phyloP scores from a whole-genome alignment of 345 rosid species.

The Cardamine occulta region DNA sequence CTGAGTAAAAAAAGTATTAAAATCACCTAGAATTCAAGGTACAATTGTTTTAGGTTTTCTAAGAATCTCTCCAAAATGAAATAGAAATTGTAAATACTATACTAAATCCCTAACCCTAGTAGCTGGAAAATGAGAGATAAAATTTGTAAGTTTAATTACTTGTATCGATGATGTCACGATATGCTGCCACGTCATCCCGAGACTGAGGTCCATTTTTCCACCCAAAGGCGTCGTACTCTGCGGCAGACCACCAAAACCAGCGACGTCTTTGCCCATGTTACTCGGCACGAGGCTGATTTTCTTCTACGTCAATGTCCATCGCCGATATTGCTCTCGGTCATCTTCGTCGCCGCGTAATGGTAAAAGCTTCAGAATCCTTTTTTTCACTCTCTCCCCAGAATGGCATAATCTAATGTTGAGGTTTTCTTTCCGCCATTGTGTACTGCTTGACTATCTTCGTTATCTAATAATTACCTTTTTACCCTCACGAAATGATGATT shows the following conservation, averaged over 20 bases:
- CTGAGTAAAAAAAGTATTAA: not conserved
- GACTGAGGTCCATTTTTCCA: conserved; percentile 97
- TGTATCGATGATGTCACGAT: conserved; percentile 96
- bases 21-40: not conserved
- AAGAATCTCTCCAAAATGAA: not conserved
- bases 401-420: conserved; percentile 34
- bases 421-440: conserved; percentile 21
- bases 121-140: not conserved
- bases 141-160: conserved; percentile 50
- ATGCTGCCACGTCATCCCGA: conserved; percentile 94
- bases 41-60: not conserved
- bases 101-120: conserved; percentile 40
- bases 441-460: not conserved
- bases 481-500: conserved; percentile 8
- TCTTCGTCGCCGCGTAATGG: conserved; percentile 22
- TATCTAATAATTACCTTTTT: not conserved
- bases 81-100: not conserved
- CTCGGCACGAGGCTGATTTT: conserved; percentile 36
- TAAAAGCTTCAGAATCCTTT: conserved; percentile 10
- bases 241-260: conserved; percentile 45
- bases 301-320: conserved; percentile 84
- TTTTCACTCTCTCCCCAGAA: conserved; percentile 22
- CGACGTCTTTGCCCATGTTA: conserved; percentile 57
- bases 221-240: conserved; percentile 86
- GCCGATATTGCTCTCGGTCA: conserved; percentile 61